Percentiles rank a stretch among this genome's conserved stretches.
phyloP scores from a whole-genome alignment of 1,284 basidiomycete species.

The Boletus calvinii region DNA sequence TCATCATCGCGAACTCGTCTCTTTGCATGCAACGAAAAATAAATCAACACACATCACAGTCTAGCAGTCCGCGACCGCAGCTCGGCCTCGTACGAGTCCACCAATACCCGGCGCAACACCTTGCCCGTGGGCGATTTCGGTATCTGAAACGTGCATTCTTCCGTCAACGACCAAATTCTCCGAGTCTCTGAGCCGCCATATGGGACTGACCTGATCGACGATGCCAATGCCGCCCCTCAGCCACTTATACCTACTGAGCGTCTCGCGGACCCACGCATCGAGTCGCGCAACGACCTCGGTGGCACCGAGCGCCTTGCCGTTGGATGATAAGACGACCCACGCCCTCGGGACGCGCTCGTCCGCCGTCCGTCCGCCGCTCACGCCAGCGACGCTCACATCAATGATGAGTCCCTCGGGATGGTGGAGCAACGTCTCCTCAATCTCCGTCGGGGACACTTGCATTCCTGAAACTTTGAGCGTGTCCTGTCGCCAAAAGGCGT shows the following conservation, averaged over 20 bases:
- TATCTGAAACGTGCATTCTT: conserved; percentile 40
- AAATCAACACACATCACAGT: too few relatives aligned
- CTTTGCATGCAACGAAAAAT: not conserved
- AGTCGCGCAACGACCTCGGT: conserved; percentile 45
- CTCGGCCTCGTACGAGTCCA: conserved; percentile 51
- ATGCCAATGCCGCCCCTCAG: conserved; percentile 65
- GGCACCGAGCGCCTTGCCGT: conserved; percentile 49
- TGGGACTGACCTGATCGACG: conserved; percentile 51
- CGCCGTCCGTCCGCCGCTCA: conserved; percentile 60
- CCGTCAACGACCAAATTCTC: not conserved
- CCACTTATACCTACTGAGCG: conserved; percentile 71
- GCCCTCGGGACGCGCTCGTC: conserved; percentile 72
- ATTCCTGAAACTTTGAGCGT: conserved; percentile 70
- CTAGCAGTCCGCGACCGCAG: conserved; percentile 15
- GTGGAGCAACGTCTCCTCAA: conserved; percentile 59
- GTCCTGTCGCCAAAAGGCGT: conserved; percentile 43
- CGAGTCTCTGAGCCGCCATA: too few relatives aligned
- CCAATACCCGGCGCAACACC: conserved; percentile 55
- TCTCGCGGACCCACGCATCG: conserved; percentile 57
- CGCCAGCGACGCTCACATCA: conserved; percentile 69
- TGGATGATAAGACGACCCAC: conserved; percentile 64
- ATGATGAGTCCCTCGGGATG: conserved; percentile 58
- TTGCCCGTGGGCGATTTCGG: conserved; percentile 74
- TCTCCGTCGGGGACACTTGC: conserved; percentile 74
- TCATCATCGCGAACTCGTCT: too few relatives aligned